Base-by-base conservation (phyloP, 2,329 filamentous ascomycete species). In the Penicillium sp. region DNA sequence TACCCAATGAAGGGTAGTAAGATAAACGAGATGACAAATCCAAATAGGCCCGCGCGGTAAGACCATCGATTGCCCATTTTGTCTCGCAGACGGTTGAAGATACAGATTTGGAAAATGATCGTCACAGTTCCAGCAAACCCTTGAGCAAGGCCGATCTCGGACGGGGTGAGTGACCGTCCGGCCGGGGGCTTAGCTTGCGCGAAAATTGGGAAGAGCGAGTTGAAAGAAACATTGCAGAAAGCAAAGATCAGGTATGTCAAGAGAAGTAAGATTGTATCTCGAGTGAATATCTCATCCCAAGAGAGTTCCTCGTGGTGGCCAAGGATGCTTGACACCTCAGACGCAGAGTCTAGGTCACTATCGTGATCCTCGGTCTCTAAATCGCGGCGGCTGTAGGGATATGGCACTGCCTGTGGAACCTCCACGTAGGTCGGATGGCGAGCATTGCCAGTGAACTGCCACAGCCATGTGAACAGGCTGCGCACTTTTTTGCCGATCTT, bases 171-270 rank as follows among this genome's bases (percentile, higher is more conserved):
- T 0, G 82, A 81, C 41, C 94, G 88, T 19, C 94, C 94, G 0
- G 87, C 88, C 0, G 94, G 94, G 0, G 86, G 81, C 0, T 83
- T 75, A 0, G 89, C 86, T 54, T 93, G 87, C 0, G 89, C 90
- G 67, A 97, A 99, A 54, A 97, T 93, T 0, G 94, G 94, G 68
- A 95, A 99, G 0, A 99, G 80, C 19, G 91, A 93, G 75, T 96
- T 97, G 82, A 93, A 99, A 4, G 91, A 92, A 64, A 97, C 91
- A 73, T 97, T 97, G 60, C 90, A 88, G 6, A 99, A 82, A 69
- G 97, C 93, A 71, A 97, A 99, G 50, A 97, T 88, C 43, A 97
- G 84, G 70, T 96, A 97, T 0, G 93, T 95, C 52, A 85, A 73
- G 6, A 99, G 83, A 0, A 99, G 83, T 3, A 95, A 79, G 13